Base-by-base conservation (phyloP, 2,329 filamentous ascomycete genomes). In the Talaromyces funiculosus region DNA sequence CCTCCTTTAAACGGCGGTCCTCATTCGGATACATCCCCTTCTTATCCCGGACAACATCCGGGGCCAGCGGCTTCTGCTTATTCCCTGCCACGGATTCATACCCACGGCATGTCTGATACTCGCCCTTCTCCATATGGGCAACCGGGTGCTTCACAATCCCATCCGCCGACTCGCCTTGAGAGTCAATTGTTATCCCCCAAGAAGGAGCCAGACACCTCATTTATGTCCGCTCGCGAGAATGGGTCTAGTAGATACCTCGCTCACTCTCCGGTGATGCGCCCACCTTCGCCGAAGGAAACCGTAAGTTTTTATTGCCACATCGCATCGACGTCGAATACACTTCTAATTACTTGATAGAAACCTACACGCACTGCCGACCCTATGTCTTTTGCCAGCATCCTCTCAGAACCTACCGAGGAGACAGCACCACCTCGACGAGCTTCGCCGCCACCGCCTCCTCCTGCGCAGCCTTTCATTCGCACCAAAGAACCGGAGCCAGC, bases 341-440 rank as follows among this genome's bases (percentile, higher is more conserved):
- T 49, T 53, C 67, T 70, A 58, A 72, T 42, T 60, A 43, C 53
- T 37, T 4, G 65, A 37, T 73, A 92, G 84, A 89, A 88, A 54
- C 84, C 89, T 1, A 86, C 85, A 66, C 86, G 92, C 72, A 82
- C 87, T 42, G 87, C 88, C 61, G 90, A 96, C 72, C 89, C 92
- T 57, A 97, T 97, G 92, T 94, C 92, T 4, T 94, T 97, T 71
- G 94, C 91, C 66, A 97, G 92, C 72, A 95, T 97, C 62, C 86
- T 97, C 45, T 93, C 91, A 3, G 92, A 85, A 66, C 83, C 89
- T 59, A 87, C 91, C 60, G 86, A 89, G 57, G 81, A 84, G 16
- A 74, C 70, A 64, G 67, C 73, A 40, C 78, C 81, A 4, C 80
- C 82, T 7, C 82, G 78, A 65, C 72, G 77, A 12, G 79, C 78